Conservation (phyloP, 139 green algal genomes). For the Chlorella sorokiniana region DNA sequence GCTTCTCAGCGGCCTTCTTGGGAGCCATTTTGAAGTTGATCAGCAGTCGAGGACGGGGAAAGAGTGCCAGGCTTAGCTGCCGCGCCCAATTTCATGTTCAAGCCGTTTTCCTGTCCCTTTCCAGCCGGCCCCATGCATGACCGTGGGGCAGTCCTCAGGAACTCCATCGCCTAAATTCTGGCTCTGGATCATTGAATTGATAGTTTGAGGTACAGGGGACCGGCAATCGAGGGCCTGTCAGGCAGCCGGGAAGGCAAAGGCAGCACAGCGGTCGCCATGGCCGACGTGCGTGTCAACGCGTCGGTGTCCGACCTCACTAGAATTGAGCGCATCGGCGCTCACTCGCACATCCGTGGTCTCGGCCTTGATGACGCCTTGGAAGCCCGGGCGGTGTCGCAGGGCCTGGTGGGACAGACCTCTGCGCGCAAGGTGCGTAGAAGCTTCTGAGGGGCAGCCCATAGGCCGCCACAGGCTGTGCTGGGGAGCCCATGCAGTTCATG, state of each 20-base stretch:
- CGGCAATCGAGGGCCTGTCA: too few relatives aligned
- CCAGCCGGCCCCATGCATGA: too few relatives aligned
- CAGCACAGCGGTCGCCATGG: slow-evolving; percentile 14
- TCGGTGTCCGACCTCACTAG: slow-evolving; percentile 91
- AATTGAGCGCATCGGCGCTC: slow-evolving; percentile 96
- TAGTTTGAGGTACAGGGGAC: too few relatives aligned
- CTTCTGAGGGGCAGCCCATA: not conserved
- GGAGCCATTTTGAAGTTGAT: slow-evolving; percentile 22
- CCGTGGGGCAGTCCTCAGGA: too few relatives aligned
- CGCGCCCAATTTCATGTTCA: too few relatives aligned
- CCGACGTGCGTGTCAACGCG: slow-evolving; percentile 75
- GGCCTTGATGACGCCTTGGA: slow-evolving; percentile 96
- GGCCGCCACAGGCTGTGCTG: too few relatives aligned
- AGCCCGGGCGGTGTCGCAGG: slow-evolving; percentile 89
- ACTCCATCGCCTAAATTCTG: too few relatives aligned
- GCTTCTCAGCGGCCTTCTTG: slow-evolving; percentile 11
- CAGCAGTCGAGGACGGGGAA: not conserved
- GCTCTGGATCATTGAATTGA: too few relatives aligned
- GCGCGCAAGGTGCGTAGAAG: slow-evolving; percentile 81
- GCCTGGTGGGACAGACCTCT: slow-evolving; percentile 93
- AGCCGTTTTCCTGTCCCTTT: too few relatives aligned
- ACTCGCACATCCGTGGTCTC: slow-evolving; percentile 97
- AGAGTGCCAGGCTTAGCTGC: not conserved
- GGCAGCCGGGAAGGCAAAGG: too few relatives aligned
- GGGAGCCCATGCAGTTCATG: slow-evolving; percentile 1